Conservation (phyloP, 2,329 filamentous ascomycete genomes). For the Lithohypha guttulata region DNA sequence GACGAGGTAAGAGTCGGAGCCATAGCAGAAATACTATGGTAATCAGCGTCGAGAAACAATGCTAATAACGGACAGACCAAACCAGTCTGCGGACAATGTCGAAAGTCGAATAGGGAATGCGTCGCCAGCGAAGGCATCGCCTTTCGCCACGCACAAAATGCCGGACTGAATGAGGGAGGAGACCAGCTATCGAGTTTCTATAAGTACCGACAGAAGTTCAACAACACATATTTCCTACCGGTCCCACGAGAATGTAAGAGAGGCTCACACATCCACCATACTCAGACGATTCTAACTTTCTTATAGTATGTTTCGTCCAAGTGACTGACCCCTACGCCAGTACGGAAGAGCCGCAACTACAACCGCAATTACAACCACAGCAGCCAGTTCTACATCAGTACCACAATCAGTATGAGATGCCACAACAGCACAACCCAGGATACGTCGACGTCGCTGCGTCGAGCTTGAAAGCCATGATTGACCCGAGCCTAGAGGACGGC, state of each 20-base stretch:
- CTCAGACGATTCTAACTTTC: background rate
- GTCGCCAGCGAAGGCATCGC: constrained; percentile 38
- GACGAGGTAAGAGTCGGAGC: constrained; percentile 17
- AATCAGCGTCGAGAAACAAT: background rate
- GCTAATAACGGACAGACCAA: constrained; percentile 9
- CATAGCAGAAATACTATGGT: no score
- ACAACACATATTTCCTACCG: constrained; percentile 16
- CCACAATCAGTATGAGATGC: constrained; percentile 12
- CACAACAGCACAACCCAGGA: constrained; percentile 14
- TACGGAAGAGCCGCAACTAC: constrained; percentile 10
- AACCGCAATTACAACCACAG: constrained; percentile 9
- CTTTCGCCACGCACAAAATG: constrained; percentile 60
- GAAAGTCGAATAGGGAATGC: constrained; percentile 18
- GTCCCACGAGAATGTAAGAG: constrained; percentile 14
- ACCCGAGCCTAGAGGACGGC: constrained; percentile 16
- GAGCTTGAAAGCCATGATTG: constrained; percentile 16
- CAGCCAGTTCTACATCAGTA: constrained; percentile 17
- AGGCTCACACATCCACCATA: background rate
- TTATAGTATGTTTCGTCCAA: constrained; percentile 15
- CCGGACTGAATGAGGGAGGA: constrained; percentile 12
- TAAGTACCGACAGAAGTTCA: constrained; percentile 15
- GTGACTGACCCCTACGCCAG: constrained; percentile 15
- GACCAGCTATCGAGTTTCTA: constrained; percentile 9
- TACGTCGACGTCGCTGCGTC: constrained; percentile 14
- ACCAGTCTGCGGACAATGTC: constrained; percentile 19